Percentiles rank a stretch among this genome's conserved stretches.
Evolutionary conservation across 371 early-diverging fungal genomes (phyloP).

Genomic region (Rhizopus sp.): DNA sequence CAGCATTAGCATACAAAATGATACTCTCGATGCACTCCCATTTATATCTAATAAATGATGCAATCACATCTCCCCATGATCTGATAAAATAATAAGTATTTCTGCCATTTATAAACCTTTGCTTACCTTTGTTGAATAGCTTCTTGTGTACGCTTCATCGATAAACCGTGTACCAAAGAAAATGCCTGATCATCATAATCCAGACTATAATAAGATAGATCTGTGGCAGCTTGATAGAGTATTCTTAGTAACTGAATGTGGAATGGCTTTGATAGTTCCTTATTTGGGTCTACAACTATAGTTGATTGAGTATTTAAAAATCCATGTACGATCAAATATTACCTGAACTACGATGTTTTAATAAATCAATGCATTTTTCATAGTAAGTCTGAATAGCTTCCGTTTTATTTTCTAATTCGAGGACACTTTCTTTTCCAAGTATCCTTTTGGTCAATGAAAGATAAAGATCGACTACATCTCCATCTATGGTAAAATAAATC

Average conservation of each 20-base stretch:
- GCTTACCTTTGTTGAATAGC: constrained; percentile 36
- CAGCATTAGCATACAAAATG: constrained; percentile 26
- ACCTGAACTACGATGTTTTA: constrained; percentile 26
- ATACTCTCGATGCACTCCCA: constrained; percentile 41
- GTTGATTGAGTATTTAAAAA: not conserved
- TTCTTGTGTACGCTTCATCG: constrained; percentile 37
- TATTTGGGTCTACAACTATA: constrained; percentile 19
- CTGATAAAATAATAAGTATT: constrained; percentile 7
- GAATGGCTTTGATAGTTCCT: constrained; percentile 33
- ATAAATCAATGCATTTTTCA: constrained; percentile 16
- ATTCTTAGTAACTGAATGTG: constrained; percentile 25
- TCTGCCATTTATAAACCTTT: not conserved
- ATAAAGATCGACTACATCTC: constrained; percentile 24
- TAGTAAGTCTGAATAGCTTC: constrained; percentile 16
- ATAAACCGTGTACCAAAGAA: constrained; percentile 18
- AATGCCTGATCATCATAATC: constrained; percentile 21
- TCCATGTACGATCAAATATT: constrained; percentile 2
- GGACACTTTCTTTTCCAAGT: constrained; percentile 5
- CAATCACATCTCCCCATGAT: constrained; percentile 42
- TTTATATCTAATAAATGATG: constrained; percentile 38
- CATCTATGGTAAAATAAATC: constrained; percentile 23
- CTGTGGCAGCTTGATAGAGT: constrained; percentile 29
- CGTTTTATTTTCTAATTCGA: constrained; percentile 11
- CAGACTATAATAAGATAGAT: constrained; percentile 12
- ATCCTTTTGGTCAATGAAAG: constrained; percentile 31